Conservation (phyloP, 1,284 basidiomycete genomes). For the Pulveroboletus sp. region DNA sequence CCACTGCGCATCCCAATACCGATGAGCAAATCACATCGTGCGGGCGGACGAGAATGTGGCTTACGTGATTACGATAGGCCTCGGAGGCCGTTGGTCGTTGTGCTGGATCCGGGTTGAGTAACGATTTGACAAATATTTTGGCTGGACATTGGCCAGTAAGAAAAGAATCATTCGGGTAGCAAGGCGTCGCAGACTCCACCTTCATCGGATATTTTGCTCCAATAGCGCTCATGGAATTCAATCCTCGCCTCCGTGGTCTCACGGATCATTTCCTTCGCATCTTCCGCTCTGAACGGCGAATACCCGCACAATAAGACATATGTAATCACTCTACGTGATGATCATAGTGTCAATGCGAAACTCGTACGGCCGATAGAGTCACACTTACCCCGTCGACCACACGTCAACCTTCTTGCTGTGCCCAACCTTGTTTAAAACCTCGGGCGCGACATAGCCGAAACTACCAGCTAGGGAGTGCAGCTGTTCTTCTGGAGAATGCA, state of each 20-base stretch:
- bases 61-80: conserved; percentile 56
- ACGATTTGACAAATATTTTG: conserved; percentile 77
- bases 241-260: conserved; percentile 84
- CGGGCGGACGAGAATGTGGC: not conserved
- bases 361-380: not conserved
- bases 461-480: conserved; percentile 84
- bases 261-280: conserved; percentile 69
- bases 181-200: conserved; percentile 39
- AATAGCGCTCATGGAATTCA: conserved; percentile 91
- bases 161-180: not conserved
- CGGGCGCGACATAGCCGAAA: conserved; percentile 93
- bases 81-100: conserved; percentile 73
- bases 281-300: conserved; percentile 87
- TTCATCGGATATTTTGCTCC: conserved; percentile 81
- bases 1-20: conserved; percentile 47
- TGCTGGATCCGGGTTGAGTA: conserved; percentile 74
- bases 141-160: conserved; percentile 43
- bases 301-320: conserved; percentile 93
- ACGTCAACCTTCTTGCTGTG: conserved; percentile 93
- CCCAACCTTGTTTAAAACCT: conserved; percentile 79
- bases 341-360: not conserved
- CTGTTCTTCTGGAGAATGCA: conserved; percentile 75
- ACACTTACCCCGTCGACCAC: conserved; percentile 86
- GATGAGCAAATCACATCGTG: not conserved
- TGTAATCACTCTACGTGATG: conserved; percentile 72